Conservation (phyloP, 148 eudicot genomes). For the Chenopodium suecicum region DNA sequence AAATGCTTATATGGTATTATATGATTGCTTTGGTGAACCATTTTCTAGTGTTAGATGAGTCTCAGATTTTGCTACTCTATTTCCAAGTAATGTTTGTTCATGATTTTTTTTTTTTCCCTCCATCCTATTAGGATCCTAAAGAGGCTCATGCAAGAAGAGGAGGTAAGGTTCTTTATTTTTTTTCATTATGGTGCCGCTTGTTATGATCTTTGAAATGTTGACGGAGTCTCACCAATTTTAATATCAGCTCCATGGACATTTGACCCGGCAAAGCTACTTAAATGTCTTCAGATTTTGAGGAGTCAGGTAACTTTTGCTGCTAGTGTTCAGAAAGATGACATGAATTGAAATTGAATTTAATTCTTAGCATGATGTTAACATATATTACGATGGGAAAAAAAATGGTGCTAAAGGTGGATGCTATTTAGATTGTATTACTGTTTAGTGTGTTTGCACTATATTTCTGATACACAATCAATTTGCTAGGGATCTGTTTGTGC, state of each 20-base stretch:
- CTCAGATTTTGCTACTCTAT: neutral
- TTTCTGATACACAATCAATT: slow-evolving; percentile 3
- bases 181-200: slow-evolving; percentile 18
- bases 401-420: neutral
- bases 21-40: neutral
- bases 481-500: slow-evolving; percentile 83
- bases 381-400: neutral
- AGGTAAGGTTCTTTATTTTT: slow-evolving; percentile 50
- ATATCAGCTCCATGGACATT: slow-evolving; percentile 98
- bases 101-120: neutral
- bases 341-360: neutral
- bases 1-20: neutral
- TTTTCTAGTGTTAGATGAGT: neutral
- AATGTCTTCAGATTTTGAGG: slow-evolving; percentile 69
- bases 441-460: slow-evolving; percentile 2
- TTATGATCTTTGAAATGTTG: slow-evolving; percentile 18
- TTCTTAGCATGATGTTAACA: neutral
- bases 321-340: neutral
- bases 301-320: slow-evolving; percentile 48
- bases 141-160: slow-evolving; percentile 99
- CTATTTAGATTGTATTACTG: neutral
- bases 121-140: slow-evolving; percentile 63
- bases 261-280: slow-evolving; percentile 66
- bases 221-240: slow-evolving; percentile 23
- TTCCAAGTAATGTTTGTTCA: no score